A percentile compares a stretch with the other conserved stretches of the same genome.
These are phyloP conservation scores for Kodamaea sp. DNA, from an alignment of 1,139 yeast species.

Conservation along the genomic window DNA sequence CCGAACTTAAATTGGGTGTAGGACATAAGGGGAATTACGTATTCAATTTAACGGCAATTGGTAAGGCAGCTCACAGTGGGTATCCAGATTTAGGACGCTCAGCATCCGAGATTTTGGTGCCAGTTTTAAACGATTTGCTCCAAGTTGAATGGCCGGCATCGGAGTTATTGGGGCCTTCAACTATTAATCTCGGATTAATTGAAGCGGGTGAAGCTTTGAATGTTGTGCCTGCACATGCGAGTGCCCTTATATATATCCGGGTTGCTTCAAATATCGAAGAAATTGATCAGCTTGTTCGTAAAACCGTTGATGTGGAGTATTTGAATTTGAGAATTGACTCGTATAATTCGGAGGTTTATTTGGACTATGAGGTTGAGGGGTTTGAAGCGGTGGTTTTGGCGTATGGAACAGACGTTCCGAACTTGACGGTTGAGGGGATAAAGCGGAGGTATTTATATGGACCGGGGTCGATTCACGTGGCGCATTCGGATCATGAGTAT, in stretches of 20 bases:
- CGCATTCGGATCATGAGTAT: conserved; percentile 61
- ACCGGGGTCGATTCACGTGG: conserved; percentile 64
- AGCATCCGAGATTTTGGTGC: conserved; percentile 56
- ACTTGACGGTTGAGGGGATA: conserved; percentile 35
- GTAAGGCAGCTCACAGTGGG: conserved; percentile 66
- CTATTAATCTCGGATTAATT: conserved; percentile 57
- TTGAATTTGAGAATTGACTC: conserved; percentile 21
- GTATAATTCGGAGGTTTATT: conserved; percentile 38
- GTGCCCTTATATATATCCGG: conserved; percentile 49
- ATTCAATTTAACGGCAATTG: conserved; percentile 44
- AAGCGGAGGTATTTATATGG: conserved; percentile 57
- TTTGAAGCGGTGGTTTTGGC: conserved; percentile 56
- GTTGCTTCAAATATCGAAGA: conserved; percentile 46
- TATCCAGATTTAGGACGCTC: conserved; percentile 67
- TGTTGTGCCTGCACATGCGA: conserved; percentile 60
- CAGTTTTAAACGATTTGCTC: conserved; percentile 37
- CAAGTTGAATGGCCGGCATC: conserved; percentile 45
- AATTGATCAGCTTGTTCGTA: conserved; percentile 33
- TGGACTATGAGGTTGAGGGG: conserved; percentile 61
- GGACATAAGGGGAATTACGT: conserved; percentile 63
- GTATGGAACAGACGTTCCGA: conserved; percentile 65
- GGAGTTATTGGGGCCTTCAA: conserved; percentile 56
- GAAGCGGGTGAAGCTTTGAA: conserved; percentile 61
- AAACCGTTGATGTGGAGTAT: conserved; percentile 32
- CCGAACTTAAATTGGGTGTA: conserved; percentile 62